These are phyloP conservation scores for Pestalotiopsis sp. DNA, from an alignment of 2,329 filamentous ascomycete species.

Conservation along the genomic window DNA sequence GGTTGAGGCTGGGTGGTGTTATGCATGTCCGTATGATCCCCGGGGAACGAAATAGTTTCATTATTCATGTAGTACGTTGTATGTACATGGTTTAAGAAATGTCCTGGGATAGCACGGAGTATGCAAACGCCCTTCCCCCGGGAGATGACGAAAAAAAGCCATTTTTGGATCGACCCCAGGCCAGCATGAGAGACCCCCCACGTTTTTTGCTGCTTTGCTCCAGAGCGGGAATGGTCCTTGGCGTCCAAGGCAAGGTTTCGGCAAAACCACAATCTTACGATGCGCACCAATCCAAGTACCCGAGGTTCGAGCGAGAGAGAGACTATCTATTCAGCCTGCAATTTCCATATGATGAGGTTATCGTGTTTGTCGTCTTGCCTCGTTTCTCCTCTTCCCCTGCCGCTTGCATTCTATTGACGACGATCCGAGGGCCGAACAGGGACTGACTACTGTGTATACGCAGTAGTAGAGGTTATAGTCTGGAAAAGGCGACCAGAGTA, in stretches of 20 bases:
- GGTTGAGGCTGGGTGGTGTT: background rate
- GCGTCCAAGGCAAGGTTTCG: background rate
- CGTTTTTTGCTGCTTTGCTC: background rate
- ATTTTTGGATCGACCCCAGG: slow-evolving; percentile 4
- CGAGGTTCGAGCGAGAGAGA: background rate
- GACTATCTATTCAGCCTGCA: background rate
- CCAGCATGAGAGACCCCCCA: background rate
- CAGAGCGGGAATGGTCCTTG: slow-evolving; percentile 2
- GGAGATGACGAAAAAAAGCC: background rate
- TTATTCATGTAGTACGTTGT: background rate
- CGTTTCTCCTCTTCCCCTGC: background rate
- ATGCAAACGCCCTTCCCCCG: too few species aligned
- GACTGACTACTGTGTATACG: background rate
- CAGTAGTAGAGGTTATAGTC: background rate
- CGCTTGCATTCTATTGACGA: background rate
- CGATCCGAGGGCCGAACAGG: background rate
- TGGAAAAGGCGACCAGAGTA: background rate
- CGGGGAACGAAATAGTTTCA: background rate
- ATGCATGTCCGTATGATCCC: background rate
- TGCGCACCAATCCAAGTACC: background rate
- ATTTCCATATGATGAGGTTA: background rate
- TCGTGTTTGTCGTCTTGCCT: background rate
- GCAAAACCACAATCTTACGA: slow-evolving; percentile 8
- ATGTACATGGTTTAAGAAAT: background rate
- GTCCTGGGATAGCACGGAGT: too few species aligned